These are phyloP conservation scores for Penicillium oxalicum DNA, from an alignment of 2,329 filamentous ascomycete species.

Conservation along the genomic window DNA sequence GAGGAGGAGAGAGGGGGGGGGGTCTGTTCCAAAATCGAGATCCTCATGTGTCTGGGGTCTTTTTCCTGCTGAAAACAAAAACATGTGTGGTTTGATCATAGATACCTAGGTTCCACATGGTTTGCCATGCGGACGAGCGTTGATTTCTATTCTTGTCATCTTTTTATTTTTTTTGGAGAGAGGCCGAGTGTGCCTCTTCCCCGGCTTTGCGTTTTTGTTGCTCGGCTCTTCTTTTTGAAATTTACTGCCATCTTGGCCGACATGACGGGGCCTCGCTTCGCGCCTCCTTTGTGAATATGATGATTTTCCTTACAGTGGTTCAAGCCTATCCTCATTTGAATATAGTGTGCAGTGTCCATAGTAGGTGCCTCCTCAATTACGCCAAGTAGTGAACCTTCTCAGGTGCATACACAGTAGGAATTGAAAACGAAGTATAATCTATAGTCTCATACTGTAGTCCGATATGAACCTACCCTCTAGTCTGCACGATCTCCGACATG, in stretches of 20 bases:
- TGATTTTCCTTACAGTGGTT: not conserved
- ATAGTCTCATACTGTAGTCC: too few relatives aligned
- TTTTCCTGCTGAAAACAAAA: not conserved
- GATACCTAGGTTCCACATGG: constrained; percentile 12
- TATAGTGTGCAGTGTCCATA: not conserved
- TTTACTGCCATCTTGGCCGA: not conserved
- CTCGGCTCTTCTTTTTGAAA: not conserved
- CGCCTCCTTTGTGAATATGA: not conserved
- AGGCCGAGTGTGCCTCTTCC: too few relatives aligned
- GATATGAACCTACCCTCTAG: too few relatives aligned
- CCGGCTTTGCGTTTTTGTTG: not conserved
- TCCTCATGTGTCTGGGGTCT: too few relatives aligned
- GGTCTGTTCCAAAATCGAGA: too few relatives aligned
- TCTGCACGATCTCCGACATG: too few relatives aligned
- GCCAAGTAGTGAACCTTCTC: too few relatives aligned
- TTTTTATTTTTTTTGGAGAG: not conserved
- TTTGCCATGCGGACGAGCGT: constrained; percentile 13
- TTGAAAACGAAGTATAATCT: too few relatives aligned
- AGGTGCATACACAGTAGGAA: too few relatives aligned
- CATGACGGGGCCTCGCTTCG: not conserved
- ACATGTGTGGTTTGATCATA: constrained; percentile 11
- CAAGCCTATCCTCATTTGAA: not conserved
- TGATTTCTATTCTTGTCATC: too few relatives aligned
- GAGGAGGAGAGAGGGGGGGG: too few relatives aligned
- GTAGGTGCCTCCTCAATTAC: too few relatives aligned